Evolutionary conservation across 345 rosid genomes (phyloP).

Genomic region (Eucalyptus curtisii): DNA sequence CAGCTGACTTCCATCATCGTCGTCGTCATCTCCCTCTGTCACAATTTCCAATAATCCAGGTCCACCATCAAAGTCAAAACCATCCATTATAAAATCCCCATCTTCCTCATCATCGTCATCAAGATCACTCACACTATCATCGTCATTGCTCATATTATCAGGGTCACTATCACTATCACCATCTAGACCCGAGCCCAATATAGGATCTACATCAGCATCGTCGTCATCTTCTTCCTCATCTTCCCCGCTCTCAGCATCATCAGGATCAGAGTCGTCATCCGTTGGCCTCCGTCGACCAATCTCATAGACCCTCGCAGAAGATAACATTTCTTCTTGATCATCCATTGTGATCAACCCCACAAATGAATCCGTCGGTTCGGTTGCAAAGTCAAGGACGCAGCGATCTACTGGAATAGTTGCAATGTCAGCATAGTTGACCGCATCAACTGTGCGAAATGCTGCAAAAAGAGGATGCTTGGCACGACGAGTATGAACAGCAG

Average conservation of each 20-base stretch:
- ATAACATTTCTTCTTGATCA: conserved; percentile 86
- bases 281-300: conserved; percentile 89
- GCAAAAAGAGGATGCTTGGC: conserved; percentile 74
- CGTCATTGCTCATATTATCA: conserved; percentile 55
- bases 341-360: conserved; percentile 90
- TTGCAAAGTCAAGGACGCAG: conserved; percentile 94
- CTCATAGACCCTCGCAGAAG: conserved; percentile 90
- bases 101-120: conserved; percentile 50
- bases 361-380: conserved; percentile 86
- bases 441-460: conserved; percentile 90
- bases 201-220: conserved; percentile 56
- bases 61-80: conserved; percentile 39
- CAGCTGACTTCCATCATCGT: conserved; percentile 51
- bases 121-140: conserved; percentile 46
- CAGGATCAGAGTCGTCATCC: conserved; percentile 96
- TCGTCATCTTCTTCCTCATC: conserved; percentile 74
- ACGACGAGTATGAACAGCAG: conserved; percentile 82
- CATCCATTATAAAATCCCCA: conserved; percentile 44
- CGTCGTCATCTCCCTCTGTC: conserved; percentile 49
- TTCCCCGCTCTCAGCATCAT: conserved; percentile 92
- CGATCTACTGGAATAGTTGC: conserved; percentile 87
- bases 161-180: conserved; percentile 77
- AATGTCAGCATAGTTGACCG: conserved; percentile 87
- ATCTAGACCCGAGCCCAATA: conserved; percentile 46
- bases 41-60: conserved; percentile 54